Evolutionary conservation across 2,329 filamentous ascomycete genomes (phyloP), one percentile per base, ranked within the genome.

Genomic region (Didymella sp.): DNA sequence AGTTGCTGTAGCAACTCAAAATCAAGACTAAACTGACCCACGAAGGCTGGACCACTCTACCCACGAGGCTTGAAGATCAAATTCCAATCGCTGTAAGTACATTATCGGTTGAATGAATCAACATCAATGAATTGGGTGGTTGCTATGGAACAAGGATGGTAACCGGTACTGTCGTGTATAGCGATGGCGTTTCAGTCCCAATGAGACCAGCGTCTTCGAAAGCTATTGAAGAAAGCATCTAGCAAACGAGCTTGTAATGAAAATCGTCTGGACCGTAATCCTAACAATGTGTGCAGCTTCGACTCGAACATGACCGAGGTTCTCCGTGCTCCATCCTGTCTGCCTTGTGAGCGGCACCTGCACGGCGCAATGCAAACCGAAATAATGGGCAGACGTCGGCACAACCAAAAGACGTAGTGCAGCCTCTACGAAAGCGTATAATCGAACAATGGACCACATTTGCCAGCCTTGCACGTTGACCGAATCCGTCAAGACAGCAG

Each of bases 21-120:
- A 13, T 42, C 7, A 7, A 5, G n/a, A 22, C 24, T 7, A 37
- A 30, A 19, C 53, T 56, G 33, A 56, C 27, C 1, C 4, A 19
- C n/a, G 1, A 33, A 58, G 55, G 55, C 64, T 33, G 66, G 63
- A 2, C 64, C 64, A 7, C 54, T 67, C 21, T 66, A 65, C 31
- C 66, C 66, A 1, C 33, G 63, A 37, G 59, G 56, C 9, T 47
- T 68, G 49, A 68, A 65, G 40, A 42, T 67, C 19, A 67, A 60
- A 35, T 67, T 69, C 37, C 56, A 66, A 42, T 55, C 50, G 6
- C 6, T 63, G 9, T 56, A n/a, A 42, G 21, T 1, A 31, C 6
- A 17, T 30, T 24, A 35, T 19, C 3, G 8, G 15, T n/a, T 12
- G 7, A 17, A 19, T 8, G 2, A 12, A 46, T 4, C 7, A 31